Conservation (phyloP, 1,284 basidiomycete species). For the Cutaneotrichosporon arboriforme region DNA sequence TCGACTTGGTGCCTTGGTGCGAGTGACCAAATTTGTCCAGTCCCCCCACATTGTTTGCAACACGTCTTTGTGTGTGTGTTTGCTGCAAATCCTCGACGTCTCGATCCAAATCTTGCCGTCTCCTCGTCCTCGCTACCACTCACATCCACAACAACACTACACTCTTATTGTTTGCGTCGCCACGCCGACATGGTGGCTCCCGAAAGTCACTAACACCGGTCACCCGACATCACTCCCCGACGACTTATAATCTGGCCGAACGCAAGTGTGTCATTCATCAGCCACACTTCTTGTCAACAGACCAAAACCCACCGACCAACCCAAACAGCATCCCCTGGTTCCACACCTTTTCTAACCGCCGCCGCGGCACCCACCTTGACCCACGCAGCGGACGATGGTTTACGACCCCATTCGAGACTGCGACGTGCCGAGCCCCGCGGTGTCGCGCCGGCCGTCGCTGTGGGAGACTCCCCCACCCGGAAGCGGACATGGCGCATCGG, state of each 20-base stretch:
- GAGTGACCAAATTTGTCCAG: neutral
- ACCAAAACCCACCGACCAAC: neutral
- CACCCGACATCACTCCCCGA: too few species aligned
- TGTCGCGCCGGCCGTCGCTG: conserved; percentile 13
- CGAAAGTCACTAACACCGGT: neutral
- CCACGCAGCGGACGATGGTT: conserved; percentile 26
- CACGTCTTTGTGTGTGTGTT: neutral
- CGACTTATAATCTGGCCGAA: too few species aligned
- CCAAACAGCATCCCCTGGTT: neutral
- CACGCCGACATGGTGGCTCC: neutral
- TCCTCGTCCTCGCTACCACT: neutral
- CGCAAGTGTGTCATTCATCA: too few species aligned
- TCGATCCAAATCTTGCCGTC: neutral
- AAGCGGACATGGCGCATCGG: neutral
- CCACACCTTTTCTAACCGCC: too few species aligned
- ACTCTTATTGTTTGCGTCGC: neutral
- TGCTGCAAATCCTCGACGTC: too few species aligned
- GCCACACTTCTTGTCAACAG: neutral
- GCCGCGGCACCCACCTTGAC: neutral
- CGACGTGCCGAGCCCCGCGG: conserved; percentile 39
- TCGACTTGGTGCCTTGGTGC: neutral
- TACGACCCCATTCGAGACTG: conserved; percentile 46
- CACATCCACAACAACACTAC: conserved; percentile 1
- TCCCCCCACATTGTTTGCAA: neutral
- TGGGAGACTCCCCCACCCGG: conserved; percentile 13